Evolutionary conservation across 1,284 basidiomycete species (phyloP).

Genomic region (Tilletia setariae): DNA sequence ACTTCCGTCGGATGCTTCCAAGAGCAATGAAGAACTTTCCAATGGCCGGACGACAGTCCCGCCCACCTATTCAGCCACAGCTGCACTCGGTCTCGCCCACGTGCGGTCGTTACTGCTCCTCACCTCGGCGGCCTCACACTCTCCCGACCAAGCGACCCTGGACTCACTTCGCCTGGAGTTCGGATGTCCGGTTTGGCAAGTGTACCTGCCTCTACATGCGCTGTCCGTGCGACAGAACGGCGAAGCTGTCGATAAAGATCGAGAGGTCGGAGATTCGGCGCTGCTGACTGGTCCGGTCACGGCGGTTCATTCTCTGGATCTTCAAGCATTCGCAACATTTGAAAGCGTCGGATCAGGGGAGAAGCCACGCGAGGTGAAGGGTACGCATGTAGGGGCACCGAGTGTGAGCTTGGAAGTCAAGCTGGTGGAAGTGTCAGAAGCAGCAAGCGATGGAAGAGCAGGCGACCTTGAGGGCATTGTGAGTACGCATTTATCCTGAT

Average conservation of each 20-base stretch:
- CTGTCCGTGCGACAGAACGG: background rate
- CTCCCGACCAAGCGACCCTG: conserved; percentile 37
- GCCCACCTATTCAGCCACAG: background rate
- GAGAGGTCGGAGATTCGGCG: background rate
- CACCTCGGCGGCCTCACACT: conserved; percentile 29
- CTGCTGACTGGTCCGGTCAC: conserved; percentile 36
- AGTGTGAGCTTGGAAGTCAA: conserved; percentile 46
- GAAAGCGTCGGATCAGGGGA: conserved; percentile 18
- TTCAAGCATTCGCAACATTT: conserved; percentile 47
- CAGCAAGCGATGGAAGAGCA: conserved; percentile 15
- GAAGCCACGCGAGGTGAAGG: conserved; percentile 10
- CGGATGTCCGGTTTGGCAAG: conserved; percentile 45
- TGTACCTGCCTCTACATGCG: conserved; percentile 30
- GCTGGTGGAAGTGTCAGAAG: conserved; percentile 29
- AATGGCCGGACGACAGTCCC: background rate
- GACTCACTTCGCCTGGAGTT: conserved; percentile 45
- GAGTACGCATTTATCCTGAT: background rate
- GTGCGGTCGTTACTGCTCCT: conserved; percentile 5
- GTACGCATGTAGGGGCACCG: conserved; percentile 47
- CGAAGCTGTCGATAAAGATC: background rate
- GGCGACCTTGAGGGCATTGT: conserved; percentile 42
- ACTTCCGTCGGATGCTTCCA: no score
- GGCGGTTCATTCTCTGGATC: conserved; percentile 43
- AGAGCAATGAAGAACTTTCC: no score
- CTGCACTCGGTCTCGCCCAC: conserved; percentile 1